Evolutionary conservation across 73 alveolate species (phyloP), one percentile per base, ranked within the genome.

Genomic region (Uronychia binucleata): DNA sequence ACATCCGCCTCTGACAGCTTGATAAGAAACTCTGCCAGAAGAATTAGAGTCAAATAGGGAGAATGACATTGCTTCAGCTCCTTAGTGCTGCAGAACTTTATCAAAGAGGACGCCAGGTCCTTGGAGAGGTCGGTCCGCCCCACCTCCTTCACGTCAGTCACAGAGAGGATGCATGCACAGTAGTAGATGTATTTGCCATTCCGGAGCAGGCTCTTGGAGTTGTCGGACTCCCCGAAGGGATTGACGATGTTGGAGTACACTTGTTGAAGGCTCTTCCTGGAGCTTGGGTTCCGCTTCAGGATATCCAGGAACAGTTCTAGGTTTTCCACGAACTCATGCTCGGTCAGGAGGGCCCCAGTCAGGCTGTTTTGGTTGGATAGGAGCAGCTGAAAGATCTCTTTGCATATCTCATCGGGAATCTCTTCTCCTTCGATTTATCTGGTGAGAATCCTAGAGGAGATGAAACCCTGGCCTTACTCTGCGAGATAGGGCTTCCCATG

Each of bases 61-160:
- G 90, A 19, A 33, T 83, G 90, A 59, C 90, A 83, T 25, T 83
- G 26, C 59, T 83, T 83, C 0, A 83, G 59, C 75, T 83, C 83
- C 5, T 30, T 26, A 1, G 90, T 74, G 33, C 59, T 75, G 59
- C 90, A 83, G 57, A 83, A 83, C 59, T 75, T 83, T 28, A 77
- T 57, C 27, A 83, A 34, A 28, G 58, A 74, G 30, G 31, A 31
- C 1, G 82, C 83, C 30, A 83, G 33, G 11, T 83, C 90, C 33
- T 83, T 83, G 13, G 90, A 83, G 30, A 26, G 78, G 31, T 83
- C 46, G n/a, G 46, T 75, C 13, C 33, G 76, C 1, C 58, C 77
- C 32, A 75, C 1, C 31, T 83, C 90, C 59, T 83, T 83, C 1
- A 83, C 90, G 59, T 83, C 90, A 30, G 84, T 75, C 28, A 57